phyloP scores from a whole-genome alignment of 2,329 filamentous ascomycete genomes.

The Apiospora sp. region DNA sequence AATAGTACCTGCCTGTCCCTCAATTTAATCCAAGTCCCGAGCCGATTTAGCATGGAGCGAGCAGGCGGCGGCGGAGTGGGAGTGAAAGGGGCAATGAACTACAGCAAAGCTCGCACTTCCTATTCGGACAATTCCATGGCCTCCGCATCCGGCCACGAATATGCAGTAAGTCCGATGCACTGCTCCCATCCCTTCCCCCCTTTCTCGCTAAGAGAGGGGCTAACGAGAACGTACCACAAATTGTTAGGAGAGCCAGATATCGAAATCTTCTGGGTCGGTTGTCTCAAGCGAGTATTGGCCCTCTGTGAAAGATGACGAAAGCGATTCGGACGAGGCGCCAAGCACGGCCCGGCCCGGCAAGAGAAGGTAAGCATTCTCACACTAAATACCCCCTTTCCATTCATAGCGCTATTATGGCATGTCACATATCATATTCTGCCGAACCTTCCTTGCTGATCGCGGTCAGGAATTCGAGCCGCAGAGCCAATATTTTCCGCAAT shows the following conservation, averaged over 20 bases:
- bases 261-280: constrained; percentile 1
- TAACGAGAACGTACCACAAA: neutral
- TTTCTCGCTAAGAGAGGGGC: neutral
- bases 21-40: neutral
- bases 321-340: constrained; percentile 1
- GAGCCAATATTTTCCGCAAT: constrained; percentile 10
- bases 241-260: neutral
- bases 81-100: neutral
- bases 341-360: constrained; percentile 1
- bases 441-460: neutral
- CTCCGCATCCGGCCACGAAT: constrained; percentile 19
- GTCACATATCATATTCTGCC: neutral
- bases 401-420: neutral
- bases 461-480: constrained; percentile 6
- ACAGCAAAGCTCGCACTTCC: constrained; percentile 11
- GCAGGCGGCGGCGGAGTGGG: neutral
- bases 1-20: neutral
- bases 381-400: neutral
- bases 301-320: neutral
- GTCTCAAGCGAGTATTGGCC: constrained; percentile 16
- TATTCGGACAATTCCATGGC: constrained; percentile 14
- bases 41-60: neutral
- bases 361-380: neutral
- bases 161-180: constrained; percentile 1
- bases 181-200: neutral